Evolutionary conservation across 1,139 yeast genomes (phyloP).

Genomic region (Lizanozyma gosingica): DNA sequence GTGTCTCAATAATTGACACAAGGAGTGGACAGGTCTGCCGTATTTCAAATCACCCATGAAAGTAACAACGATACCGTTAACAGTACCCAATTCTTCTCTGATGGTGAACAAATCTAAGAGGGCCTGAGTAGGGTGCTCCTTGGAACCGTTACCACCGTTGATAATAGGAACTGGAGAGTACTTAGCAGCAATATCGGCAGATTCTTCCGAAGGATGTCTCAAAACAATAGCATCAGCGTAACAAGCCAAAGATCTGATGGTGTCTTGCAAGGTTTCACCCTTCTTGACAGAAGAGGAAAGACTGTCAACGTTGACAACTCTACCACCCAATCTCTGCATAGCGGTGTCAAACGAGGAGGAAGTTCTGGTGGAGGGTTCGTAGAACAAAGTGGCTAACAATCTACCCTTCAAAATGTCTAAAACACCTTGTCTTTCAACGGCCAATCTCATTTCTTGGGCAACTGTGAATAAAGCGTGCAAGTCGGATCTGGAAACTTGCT

Average conservation of each 20-base stretch:
- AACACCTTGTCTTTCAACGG: conserved; percentile 94
- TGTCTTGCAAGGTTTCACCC: conserved; percentile 97
- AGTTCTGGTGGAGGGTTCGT: conserved; percentile 97
- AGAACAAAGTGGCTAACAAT: conserved; percentile 89
- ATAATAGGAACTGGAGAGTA: conserved; percentile 95
- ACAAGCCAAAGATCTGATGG: conserved; percentile 88
- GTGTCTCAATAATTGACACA: conserved; percentile 81
- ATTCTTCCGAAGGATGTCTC: conserved; percentile 91
- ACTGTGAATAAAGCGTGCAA: conserved; percentile 89
- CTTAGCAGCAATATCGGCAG: conserved; percentile 91
- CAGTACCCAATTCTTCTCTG: conserved; percentile 98
- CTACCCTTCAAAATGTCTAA: conserved; percentile 85
- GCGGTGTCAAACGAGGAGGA: conserved; percentile 97
- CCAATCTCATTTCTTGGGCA: conserved; percentile 96
- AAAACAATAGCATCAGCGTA: conserved; percentile 95
- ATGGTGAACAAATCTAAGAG: conserved; percentile 94
- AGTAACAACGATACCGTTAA: conserved; percentile 94
- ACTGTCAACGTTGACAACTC: conserved; percentile 82
- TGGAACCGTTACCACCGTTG: conserved; percentile 96
- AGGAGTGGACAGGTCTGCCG: conserved; percentile 97
- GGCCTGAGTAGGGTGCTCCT: conserved; percentile 99
- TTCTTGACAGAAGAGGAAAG: conserved; percentile 87
- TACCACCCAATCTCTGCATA: conserved; percentile 99
- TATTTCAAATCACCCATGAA: conserved; percentile 98
- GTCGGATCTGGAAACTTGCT: conserved; percentile 78